Evolutionary conservation across 169 alveolate genomes (phyloP), one percentile per base, ranked within the genome.

Genomic region (Cryptosporidium ubiquitum): DNA sequence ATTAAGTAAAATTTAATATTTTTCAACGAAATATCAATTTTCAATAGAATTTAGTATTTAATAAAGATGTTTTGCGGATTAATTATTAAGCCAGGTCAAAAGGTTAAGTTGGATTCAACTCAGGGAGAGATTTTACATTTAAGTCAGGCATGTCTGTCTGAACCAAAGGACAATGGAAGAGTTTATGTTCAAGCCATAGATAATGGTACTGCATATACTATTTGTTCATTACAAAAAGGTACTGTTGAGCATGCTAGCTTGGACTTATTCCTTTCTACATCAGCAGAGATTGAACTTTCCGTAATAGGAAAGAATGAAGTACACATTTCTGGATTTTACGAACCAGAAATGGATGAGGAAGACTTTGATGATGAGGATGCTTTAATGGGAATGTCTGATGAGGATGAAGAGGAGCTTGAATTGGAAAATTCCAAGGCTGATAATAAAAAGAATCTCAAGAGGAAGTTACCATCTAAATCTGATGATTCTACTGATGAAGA

Each of bases 231-330:
- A 68, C 96, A 96, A 86, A 96, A 95, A 84, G 97, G 95, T 64
- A 96, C 95, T 20, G 86, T 92, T 44, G 98, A 96, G 84, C 95
- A 85, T 70, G 95, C 97, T 40, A 92, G 92, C 23, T 89, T 96
- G 61, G 98, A 96, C 75, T 71, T 96, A n/a, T 96, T 95, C 91
- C 91, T 95, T 71, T 94, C 97, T 60, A 86, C 96, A 33, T 91
- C 84, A 31, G 92, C 95, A 47, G 96, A 93, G 64, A 85, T 95
- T 35, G 92, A 94, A 73, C 73, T 96, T 39, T 89, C 95, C 55
- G 91, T 95, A 0, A 95, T 97, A 6, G 97, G 96, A 49, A 91
- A 91, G 85, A 95, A 94, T 91, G 97, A 96, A 79, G 98, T 96
- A 6, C 97, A 95, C 91, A 84, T 96, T 49, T 92, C 95, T 47